Conservation (phyloP, 768 basidiomycete genomes). For the Tulasnella sp. region DNA sequence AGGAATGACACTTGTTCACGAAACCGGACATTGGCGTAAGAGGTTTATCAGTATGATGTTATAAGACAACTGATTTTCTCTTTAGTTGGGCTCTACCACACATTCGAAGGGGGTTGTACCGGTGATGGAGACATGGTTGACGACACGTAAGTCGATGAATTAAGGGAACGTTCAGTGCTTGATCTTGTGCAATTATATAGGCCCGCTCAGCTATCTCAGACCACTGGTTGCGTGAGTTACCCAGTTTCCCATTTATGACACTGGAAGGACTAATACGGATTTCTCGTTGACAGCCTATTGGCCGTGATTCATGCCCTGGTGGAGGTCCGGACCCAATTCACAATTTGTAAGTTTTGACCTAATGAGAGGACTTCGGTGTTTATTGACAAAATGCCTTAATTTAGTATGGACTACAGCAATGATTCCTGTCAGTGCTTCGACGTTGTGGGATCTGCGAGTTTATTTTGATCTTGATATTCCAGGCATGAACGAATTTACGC, state of each 20-base stretch:
- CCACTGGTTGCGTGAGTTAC: no score
- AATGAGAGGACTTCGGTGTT: no score
- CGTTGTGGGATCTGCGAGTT: background rate
- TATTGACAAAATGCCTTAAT: no score
- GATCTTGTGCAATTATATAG: no score
- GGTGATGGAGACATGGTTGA: constrained; percentile 19
- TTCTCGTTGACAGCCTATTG: constrained; percentile 26
- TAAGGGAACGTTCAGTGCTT: no score
- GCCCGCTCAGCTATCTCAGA: no score
- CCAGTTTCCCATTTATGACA: no score
- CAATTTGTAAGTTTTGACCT: no score
- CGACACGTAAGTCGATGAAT: constrained; percentile 20
- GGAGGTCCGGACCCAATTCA: constrained; percentile 18
- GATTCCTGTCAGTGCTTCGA: no score
- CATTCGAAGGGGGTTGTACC: constrained; percentile 28
- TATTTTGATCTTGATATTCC: background rate
- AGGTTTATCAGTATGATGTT: background rate
- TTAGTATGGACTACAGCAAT: constrained; percentile 19
- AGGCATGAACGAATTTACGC: constrained; percentile 18
- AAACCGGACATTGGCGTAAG: constrained; percentile 29
- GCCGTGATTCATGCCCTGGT: constrained; percentile 26
- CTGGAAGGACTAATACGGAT: background rate
- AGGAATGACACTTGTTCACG: constrained; percentile 30
- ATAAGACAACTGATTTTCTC: background rate
- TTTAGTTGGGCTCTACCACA: constrained; percentile 28